Base-by-base conservation (phyloP, 2,329 filamentous ascomycete genomes). In the Cucurbitaria berberidis region DNA sequence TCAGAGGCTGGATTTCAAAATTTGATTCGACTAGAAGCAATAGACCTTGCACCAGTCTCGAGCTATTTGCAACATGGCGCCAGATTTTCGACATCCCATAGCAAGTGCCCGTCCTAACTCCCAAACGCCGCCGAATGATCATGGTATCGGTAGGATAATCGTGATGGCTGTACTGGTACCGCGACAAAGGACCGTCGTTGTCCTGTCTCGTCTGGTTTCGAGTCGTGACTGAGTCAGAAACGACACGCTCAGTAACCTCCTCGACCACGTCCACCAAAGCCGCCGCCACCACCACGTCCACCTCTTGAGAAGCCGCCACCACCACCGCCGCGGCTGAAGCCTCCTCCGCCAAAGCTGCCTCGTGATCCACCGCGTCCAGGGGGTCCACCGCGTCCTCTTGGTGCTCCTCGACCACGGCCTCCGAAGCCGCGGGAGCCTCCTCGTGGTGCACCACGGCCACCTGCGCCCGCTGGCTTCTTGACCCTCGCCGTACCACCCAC, bases 401-500 rank as follows among this genome's bases (percentile, higher is more conserved):
- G 80, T 41, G 79, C 80, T 45, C 84, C 83, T 62, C 84, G 76
- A 40, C 75, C 72, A 48, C 75, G 69, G 47, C 46, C 63, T 35
- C 58, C 57, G 29, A 55, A 60, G 42, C 57, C 62, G 30, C 68
- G 67, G 38, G 67, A 69, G 26, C 74, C 59, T 44, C 68, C 64
- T 45, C 71, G 68, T 39, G 68, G 73, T 62, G 88, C 89, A 66
- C 87, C 88, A 43, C 79, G 76, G 44, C 69, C 57, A 48, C 60
- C 69, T 26, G 80, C 83, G 59, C 88, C 89, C 63, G 86, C 88
- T 40, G 85, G 84, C 68, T 85, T 86, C 79, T 89, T 89, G 52
- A 87, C 82, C 80, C 89, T 91, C 73, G 78, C 76, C 57, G 87
- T 85, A 70, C 89, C 89, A 68, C 82, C 82, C 54, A 80, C 80